Base-by-base conservation (phyloP, 176 grass and related monocot genomes). In the Musa itinerans region DNA sequence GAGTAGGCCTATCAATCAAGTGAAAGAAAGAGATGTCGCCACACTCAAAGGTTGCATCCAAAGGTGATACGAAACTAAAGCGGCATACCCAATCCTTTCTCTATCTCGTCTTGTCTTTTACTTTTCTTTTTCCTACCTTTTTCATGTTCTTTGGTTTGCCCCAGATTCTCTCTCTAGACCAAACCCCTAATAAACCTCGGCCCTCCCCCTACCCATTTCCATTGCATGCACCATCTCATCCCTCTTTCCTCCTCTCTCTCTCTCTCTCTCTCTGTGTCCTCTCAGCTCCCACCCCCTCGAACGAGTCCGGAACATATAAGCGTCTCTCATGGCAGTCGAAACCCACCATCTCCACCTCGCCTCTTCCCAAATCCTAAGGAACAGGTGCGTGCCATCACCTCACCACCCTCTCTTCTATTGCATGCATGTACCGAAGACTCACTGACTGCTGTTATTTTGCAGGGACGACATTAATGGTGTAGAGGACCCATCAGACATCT, bases 311-410 rank as follows among this genome's bases (percentile, higher is more conserved):
- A 43, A 43, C 34, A 43, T 43, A 6, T 43, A 43, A 43, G 34
- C 34, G 4, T 43, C 34, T 43, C 50, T 10, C 49, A 91, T 92
- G 89, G 92, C 80, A 54, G 86, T 96, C 54, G 79, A 96, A 48
- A 77, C 82, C 58, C 76, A 80, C 54, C 73, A 82, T 65, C 71
- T 88, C 0, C 83, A 73, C 62, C 81, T 75, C 71, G 20, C 73
- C 53, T 68, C 64, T 52, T 25, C 56, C 34, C 53, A 74, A 57
- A 21, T 74, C 72, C 72, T 74, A 22, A 29, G 22, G 29, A 82
- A 81, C 52, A 76, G 76, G 57, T 81, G 69, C 4, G 34, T 43
- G 34, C 66, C 29, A 20, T 4, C 4, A 43, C 34, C 4, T 43
- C 2, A 27, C 26, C 26, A 27, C 34, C 34, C 34, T 43, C 34